A percentile compares a stretch with the other conserved stretches of the same genome.
These are phyloP conservation scores for Micractinium conductrix DNA, from an alignment of 139 green algal genomes.

Conservation along the genomic window DNA sequence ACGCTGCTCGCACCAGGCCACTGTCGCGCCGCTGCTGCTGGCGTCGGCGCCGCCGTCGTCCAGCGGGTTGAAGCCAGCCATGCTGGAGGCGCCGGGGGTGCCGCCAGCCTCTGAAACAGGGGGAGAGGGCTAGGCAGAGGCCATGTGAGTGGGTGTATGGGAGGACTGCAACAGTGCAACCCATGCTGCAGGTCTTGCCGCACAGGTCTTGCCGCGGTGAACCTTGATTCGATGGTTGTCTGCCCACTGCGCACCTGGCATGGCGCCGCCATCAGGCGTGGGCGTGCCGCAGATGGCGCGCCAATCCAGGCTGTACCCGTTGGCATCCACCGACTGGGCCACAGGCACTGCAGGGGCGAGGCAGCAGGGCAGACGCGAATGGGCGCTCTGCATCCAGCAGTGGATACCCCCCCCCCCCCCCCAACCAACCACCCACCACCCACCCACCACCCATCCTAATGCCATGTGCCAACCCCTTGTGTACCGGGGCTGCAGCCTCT, in stretches of 20 bases:
- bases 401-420: too few relatives aligned
- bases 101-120: neutral
- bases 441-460: too few relatives aligned
- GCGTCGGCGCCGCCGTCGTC: neutral
- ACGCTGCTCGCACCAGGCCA: constrained; percentile 19
- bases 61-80: constrained; percentile 23
- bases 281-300: constrained; percentile 9
- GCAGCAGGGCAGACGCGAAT: neutral
- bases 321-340: neutral
- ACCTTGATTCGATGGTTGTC: too few relatives aligned
- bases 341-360: neutral
- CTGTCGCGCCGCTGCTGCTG: neutral
- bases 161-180: too few relatives aligned
- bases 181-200: too few relatives aligned
- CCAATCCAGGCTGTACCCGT: constrained; percentile 10
- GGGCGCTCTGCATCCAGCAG: too few relatives aligned
- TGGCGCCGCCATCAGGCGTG: constrained; percentile 1
- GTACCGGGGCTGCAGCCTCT: too few relatives aligned
- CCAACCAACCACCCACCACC: too few relatives aligned
- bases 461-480: too few relatives aligned
- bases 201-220: too few relatives aligned
- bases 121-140: neutral
- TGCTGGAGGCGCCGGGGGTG: neutral
- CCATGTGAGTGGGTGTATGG: too few relatives aligned
- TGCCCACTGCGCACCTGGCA: too few relatives aligned